Base-by-base conservation (phyloP, 441 rosid genomes). In the Euphorbia corollata region DNA sequence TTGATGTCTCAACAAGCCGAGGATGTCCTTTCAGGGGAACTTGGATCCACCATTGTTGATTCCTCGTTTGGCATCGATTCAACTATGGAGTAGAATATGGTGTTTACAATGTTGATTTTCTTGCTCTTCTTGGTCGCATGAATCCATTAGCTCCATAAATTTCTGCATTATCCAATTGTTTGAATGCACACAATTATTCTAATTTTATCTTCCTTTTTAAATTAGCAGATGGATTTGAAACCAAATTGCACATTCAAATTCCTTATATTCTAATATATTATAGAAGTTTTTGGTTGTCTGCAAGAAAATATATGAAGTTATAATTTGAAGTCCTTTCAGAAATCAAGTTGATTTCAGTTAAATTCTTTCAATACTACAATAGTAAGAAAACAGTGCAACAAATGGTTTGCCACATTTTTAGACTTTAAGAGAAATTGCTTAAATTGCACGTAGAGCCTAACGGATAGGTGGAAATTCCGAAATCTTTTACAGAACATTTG, bases 41-140 rank as follows among this genome's bases (percentile, higher is more conserved):
- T 45, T 27, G 70, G 45, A 57, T 63, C 56, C 50, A 34, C 27
- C 8, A 22, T 51, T 20, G 59, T 51, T 20, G 73, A 73, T 73
- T 64, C 53, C 36, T 12, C 65, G 43, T 20, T 57, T 34, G 71
- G 66, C 64, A 63, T 63, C 19, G 74, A 60, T 64, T 50, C 61
- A 51, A 63, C 61, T 23, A 47, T 47, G 24, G 63, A 68, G 9
- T 57, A 47, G 27, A 22, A 48, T 16, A 39, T 68, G 69, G 39
- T 63, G 51, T 39, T 64, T 61, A 38, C n/a, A 7, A 36, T 36
- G 41, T 36, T 8, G 41, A 36, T 36, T 36, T 8, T 7, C 41
- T 36, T 36, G 2, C 41, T 8, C 41, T 43, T 53, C 22, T 53
- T 9, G 22, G 57, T 19, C 7, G 57, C 57, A 53, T 18, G 57